Percentiles rank a stretch among this genome's conserved stretches.
Evolutionary conservation across 495 filamentous ascomycete species (phyloP).

Genomic region (Xylaria grammica): DNA sequence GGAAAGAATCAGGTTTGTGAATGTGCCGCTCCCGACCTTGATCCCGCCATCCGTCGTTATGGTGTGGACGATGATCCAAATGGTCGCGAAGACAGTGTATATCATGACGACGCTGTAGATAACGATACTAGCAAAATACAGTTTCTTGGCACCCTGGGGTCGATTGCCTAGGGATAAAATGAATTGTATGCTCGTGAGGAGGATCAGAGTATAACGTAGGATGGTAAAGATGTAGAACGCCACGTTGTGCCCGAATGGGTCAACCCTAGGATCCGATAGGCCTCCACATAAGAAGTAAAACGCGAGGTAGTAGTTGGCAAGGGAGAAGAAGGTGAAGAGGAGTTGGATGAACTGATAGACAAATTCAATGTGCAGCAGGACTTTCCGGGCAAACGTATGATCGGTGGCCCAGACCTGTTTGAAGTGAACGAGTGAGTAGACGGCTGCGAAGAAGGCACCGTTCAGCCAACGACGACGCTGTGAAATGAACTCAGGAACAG

Average conservation of each 20-base stretch:
- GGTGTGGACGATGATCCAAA: constrained; percentile 86
- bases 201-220: constrained; percentile 79
- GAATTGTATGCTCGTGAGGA: constrained; percentile 93
- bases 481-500: constrained; percentile 92
- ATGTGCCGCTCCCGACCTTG: constrained; percentile 77
- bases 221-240: constrained; percentile 85
- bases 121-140: constrained; percentile 87
- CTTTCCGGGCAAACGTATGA: constrained; percentile 85
- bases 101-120: constrained; percentile 92
- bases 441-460: constrained; percentile 97
- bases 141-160: constrained; percentile 91
- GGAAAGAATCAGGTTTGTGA: constrained; percentile 94
- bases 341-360: constrained; percentile 91
- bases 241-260: constrained; percentile 88
- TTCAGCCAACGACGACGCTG: constrained; percentile 97
- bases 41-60: constrained; percentile 61
- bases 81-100: constrained; percentile 86
- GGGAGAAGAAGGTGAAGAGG: constrained; percentile 95
- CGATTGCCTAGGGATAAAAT: constrained; percentile 98
- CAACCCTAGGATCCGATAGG: constrained; percentile 77
- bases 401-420: constrained; percentile 93
- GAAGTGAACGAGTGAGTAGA: constrained; percentile 96
- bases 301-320: constrained; percentile 98
- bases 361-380: constrained; percentile 93
- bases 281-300: constrained; percentile 99